Evolutionary conservation across 129 eudicot species (phyloP), one percentile per base, ranked within the genome.

Genomic region (Saussurea involucrata): DNA sequence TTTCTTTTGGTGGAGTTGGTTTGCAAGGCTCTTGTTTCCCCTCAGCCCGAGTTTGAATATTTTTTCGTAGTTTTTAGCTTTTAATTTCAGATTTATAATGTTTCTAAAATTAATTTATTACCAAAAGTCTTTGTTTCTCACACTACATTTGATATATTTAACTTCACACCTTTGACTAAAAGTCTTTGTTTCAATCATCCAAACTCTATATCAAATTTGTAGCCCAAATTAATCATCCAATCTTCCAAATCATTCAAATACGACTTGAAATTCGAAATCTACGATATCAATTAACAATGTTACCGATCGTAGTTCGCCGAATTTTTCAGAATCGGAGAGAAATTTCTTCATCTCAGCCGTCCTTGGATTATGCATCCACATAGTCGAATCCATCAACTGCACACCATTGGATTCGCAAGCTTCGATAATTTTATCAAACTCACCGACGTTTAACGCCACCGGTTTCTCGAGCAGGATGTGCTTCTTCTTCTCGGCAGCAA

Each of bases 401-500:
- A 90, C 91, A 32, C 88, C 89, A 82, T 86, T 90, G 0, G 69
- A 7, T 36, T 88, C 88, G 31, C 96, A 90, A 6, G 89, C 93
- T 40, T 80, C 85, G 0, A 86, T 17, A 29, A 90, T 88, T 8
- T 8, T 15, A 44, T 88, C 91, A 8, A 88, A 49, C 60, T 90
- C 91, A 24, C 36, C 34, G 0, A 77, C 85, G 57, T 90, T 87
- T 10, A 92, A 33, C 12, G 96, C 93, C 46, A 88, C 92, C 4
- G 98, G 98, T 76, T 92, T 92, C 79, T 92, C 98, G 8, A 92
- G 84, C 71, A 92, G 65, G 24, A 92, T 3, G 64, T 92, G 98
- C 72, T 92, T 92, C 92, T 92, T 92, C 83, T 90, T 88, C 78
- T 71, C 68, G 28, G 98, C 98, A 3, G 96, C 96, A 31, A 72